Evolutionary conservation across 2,329 filamentous ascomycete species (phyloP), one percentile per base, ranked within the genome.

Genomic region (Boeremia exigua): DNA sequence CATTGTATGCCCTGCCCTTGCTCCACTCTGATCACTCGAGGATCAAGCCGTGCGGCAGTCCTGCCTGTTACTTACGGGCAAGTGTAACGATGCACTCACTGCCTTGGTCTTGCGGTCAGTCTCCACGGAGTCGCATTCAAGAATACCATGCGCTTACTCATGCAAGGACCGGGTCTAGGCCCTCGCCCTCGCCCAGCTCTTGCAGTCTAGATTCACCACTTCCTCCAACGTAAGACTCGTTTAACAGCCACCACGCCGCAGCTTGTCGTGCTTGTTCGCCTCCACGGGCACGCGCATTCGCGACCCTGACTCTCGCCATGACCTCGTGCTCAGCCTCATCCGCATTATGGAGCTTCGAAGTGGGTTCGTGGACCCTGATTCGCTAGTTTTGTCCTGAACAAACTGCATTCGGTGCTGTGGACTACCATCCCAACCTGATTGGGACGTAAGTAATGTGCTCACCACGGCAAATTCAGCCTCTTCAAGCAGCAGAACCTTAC

Each of bases 131-230:
- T 44, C 32, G 53, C 47, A 42, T 47, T 46, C 33, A 6, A 47
- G 27, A 47, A 47, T 28, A 29, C 23, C 42, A 40, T 43, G 34
- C 25, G 53, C 47, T 56, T 51, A 51, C 47, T 49, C 33, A 55
- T 17, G 6, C 28, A 38, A 34, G 30, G 19, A 30, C 34, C 2
- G 29, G 38, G 37, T 56, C 53, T 51, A 29, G 53, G 15, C 47
- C 43, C 42, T 32, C 4, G 17, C 33, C 11, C 15, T 23, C 29
- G 23, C 17, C 40, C 42, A 42, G 42, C 40, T 47, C 28, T 14
- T n/a, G 17, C 19, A 47, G 42, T 29, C 53, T 56, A 56, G 53
- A 56, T 46, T 32, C 36, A 40, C 36, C 52, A 37, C 33, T 12
- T 29, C 4, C 10, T 46, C 40, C 33, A 40, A 40, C 33, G 37